Base-by-base conservation (phyloP, 179 eudicot genomes). In the Heliamphora pulchella region DNA sequence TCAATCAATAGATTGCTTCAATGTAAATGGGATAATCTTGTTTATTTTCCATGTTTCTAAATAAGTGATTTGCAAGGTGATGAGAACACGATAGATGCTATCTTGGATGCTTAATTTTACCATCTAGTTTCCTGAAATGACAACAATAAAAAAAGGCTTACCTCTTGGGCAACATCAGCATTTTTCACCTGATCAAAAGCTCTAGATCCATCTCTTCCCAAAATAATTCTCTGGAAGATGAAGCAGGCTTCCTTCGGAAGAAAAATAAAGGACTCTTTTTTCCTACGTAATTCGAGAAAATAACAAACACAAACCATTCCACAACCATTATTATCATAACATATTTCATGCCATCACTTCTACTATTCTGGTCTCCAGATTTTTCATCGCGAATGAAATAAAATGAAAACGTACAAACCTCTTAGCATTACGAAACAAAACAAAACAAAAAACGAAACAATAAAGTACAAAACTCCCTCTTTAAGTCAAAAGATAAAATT, bases 121-220 rank as follows among this genome's bases (percentile, higher is more conserved):
- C 14, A 14, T 14, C 18, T 15, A 15, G 5, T 48, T 48, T 47
- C 44, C 20, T 13, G 5, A 62, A 63, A 70, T 17, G 2, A 39
- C 6, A 46, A 57, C 22, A 44, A 58, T 14, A 53, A 63, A 54
- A 57, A 77, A 31, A 31, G 7, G 11, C 15, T 62, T 82, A 93
- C 99, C 99, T 96, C 99, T 87, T 90, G 97, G 59, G 80, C 82
- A 63, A 96, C 98, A 88, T 96, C 99, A 73, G 87, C 86, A 85
- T 93, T 92, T 79, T 93, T 97, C 92, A 90, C 84, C 80, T 92
- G 87, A 84, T 88, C 86, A 44, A 80, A 85, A 73, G 87, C 83
- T 80, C 69, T 87, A 31, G 31, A 31, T 31, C 31, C 31, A 31
- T 31, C 31, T 31, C 31, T 31, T 31, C 31, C 31, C 64, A 94